Percentiles rank a stretch among this genome's conserved stretches.
These are phyloP conservation scores for Gentiana dahurica DNA, from an alignment of 257 asterid species.

Conservation along the genomic window DNA sequence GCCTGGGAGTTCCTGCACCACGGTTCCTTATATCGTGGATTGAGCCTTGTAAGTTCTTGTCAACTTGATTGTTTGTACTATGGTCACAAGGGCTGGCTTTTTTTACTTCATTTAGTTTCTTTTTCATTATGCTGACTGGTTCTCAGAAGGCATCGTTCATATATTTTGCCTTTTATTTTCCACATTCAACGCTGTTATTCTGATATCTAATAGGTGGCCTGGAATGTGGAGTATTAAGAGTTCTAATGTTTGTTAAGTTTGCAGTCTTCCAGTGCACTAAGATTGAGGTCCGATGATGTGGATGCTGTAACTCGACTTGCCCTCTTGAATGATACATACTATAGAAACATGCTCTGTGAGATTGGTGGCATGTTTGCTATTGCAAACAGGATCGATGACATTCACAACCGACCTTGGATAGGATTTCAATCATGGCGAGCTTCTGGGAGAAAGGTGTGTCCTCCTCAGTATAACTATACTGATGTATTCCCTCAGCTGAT, in stretches of 20 bases:
- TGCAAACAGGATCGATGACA: constrained; percentile 73
- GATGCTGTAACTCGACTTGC: constrained; percentile 91
- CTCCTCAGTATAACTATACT: too few species aligned
- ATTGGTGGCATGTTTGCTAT: constrained; percentile 92
- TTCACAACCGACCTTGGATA: constrained; percentile 96
- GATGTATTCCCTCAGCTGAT: neutral
- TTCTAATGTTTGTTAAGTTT: constrained; percentile 20
- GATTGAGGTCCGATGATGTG: constrained; percentile 86
- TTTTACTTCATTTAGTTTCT: neutral
- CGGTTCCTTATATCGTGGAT: constrained; percentile 96
- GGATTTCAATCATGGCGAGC: constrained; percentile 99
- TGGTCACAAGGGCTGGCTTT: neutral
- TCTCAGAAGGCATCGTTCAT: neutral
- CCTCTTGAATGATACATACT: constrained; percentile 65
- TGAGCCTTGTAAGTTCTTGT: constrained; percentile 75
- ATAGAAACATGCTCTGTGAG: constrained; percentile 81
- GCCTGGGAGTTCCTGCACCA: constrained; percentile 97
- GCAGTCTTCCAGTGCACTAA: constrained; percentile 59
- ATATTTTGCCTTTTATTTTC: neutral
- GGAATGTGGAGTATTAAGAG: neutral
- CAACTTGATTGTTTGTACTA: constrained; percentile 1
- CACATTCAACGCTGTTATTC: neutral
- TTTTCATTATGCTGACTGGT: neutral
- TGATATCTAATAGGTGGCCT: neutral
- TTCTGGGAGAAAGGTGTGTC: constrained; percentile 71